phyloP scores from a whole-genome alignment of 306 rosid genomes.

The Cyclanthera cordifolia region DNA sequence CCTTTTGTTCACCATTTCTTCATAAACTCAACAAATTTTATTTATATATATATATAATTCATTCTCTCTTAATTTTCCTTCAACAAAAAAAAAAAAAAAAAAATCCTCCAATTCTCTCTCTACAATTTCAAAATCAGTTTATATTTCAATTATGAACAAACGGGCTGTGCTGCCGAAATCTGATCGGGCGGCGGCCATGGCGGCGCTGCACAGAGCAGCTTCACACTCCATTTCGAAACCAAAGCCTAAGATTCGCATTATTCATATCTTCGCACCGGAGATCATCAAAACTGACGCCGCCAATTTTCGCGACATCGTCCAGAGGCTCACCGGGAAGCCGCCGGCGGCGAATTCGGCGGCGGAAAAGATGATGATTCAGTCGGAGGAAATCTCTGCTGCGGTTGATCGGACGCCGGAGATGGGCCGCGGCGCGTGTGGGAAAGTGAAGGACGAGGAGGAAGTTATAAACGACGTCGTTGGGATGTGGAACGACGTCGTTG shows the following conservation, averaged over 20 bases:
- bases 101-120: not conserved
- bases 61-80: conserved; percentile 1
- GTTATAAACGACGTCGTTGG: conserved; percentile 1
- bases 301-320: conserved; percentile 74
- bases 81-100: not conserved
- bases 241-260: conserved; percentile 72
- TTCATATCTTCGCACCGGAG: conserved; percentile 81
- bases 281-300: conserved; percentile 76
- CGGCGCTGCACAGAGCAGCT: conserved; percentile 46
- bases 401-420: not conserved
- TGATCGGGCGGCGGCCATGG: conserved; percentile 17
- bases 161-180: conserved; percentile 18
- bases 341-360: not conserved
- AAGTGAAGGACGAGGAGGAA: conserved; percentile 13
- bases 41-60: conserved; percentile 13
- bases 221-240: conserved; percentile 49
- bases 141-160: conserved; percentile 20
- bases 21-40: not conserved
- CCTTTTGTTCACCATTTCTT: not conserved
- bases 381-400: not conserved
- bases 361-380: conserved; percentile 5
- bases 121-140: conserved; percentile 22
- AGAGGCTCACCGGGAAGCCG: conserved; percentile 75
- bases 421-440: conserved; percentile 3
- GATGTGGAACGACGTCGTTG: conserved; percentile 30